A percentile compares a stretch with the other conserved stretches of the same genome.
phyloP scores from a whole-genome alignment of 1,284 basidiomycete species.

The Sporisorium exsertum region DNA sequence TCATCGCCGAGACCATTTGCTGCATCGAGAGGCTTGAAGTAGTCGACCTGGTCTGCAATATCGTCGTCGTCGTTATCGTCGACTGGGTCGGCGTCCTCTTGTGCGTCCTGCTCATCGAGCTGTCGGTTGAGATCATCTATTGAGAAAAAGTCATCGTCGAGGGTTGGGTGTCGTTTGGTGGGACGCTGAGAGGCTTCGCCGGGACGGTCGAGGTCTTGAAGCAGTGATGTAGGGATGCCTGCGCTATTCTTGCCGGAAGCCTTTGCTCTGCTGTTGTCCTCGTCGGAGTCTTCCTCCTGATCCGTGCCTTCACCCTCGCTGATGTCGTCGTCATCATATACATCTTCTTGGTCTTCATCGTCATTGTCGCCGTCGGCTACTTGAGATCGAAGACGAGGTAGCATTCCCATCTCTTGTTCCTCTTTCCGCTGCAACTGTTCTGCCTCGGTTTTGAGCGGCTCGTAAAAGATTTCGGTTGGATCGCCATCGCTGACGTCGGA shows the following conservation, averaged over 20 bases:
- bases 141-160: slow-evolving; percentile 95
- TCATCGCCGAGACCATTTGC: slow-evolving; percentile 42
- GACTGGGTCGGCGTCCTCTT: slow-evolving; percentile 74
- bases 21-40: slow-evolving; percentile 58
- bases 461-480: slow-evolving; percentile 56
- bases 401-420: slow-evolving; percentile 54
- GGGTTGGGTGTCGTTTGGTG: slow-evolving; percentile 72
- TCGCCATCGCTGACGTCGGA: slow-evolving; percentile 65
- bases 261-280: slow-evolving; percentile 74
- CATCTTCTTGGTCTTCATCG: slow-evolving; percentile 21
- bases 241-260: slow-evolving; percentile 71
- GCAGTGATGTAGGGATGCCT: slow-evolving; percentile 71
- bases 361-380: slow-evolving; percentile 28
- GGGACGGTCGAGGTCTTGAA: slow-evolving; percentile 56
- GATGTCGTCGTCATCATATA: slow-evolving; percentile 30
- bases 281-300: slow-evolving; percentile 50
- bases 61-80: slow-evolving; percentile 73
- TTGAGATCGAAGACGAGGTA: slow-evolving; percentile 45
- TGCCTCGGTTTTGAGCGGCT: slow-evolving; percentile 64
- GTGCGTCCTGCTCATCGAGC: slow-evolving; percentile 82
- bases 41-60: slow-evolving; percentile 70
- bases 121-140: slow-evolving; percentile 89
- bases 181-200: slow-evolving; percentile 27
- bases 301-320: slow-evolving; percentile 24
- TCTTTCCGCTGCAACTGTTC: slow-evolving; percentile 60